phyloP scores from a whole-genome alignment of 1,284 basidiomycete genomes.

The Sparassis latifolia region DNA sequence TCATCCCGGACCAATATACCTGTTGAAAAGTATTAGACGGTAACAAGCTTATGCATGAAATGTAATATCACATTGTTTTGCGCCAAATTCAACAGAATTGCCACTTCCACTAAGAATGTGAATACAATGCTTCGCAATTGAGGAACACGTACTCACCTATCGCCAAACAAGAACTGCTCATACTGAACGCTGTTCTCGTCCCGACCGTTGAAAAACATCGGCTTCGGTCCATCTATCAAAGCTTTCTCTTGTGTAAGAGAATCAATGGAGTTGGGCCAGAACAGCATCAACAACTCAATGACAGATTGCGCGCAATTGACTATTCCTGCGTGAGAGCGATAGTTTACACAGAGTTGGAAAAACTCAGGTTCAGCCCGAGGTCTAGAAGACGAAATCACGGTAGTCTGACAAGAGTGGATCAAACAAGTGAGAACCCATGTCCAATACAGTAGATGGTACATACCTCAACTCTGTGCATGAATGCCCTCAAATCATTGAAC shows the following conservation, averaged over 20 bases:
- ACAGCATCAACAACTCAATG: constrained; percentile 51
- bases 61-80: constrained; percentile 49
- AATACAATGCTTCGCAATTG: background rate
- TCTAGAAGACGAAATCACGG: background rate
- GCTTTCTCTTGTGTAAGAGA: constrained; percentile 50
- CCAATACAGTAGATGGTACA: constrained; percentile 2
- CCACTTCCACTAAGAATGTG: constrained; percentile 21
- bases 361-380: constrained; percentile 29
- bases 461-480: constrained; percentile 55
- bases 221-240: constrained; percentile 48
- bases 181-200: constrained; percentile 45
- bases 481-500: constrained; percentile 67
- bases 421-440: too few species aligned
- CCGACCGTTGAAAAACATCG: constrained; percentile 53
- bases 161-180: constrained; percentile 52
- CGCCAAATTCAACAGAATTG: constrained; percentile 56
- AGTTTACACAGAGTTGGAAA: constrained; percentile 62
- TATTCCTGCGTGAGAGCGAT: constrained; percentile 62
- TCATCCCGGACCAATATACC: constrained; percentile 68
- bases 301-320: constrained; percentile 60
- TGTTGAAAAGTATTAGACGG: constrained; percentile 22
- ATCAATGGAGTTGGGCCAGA: constrained; percentile 68
- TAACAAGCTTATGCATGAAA: background rate
- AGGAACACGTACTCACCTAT: constrained; percentile 25
- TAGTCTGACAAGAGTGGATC: constrained; percentile 2